A percentile compares a stretch with the other conserved stretches of the same genome.
These are phyloP conservation scores for Bipolaris victoriae DNA, from an alignment of 2,329 filamentous ascomycete genomes.

Conservation along the genomic window DNA sequence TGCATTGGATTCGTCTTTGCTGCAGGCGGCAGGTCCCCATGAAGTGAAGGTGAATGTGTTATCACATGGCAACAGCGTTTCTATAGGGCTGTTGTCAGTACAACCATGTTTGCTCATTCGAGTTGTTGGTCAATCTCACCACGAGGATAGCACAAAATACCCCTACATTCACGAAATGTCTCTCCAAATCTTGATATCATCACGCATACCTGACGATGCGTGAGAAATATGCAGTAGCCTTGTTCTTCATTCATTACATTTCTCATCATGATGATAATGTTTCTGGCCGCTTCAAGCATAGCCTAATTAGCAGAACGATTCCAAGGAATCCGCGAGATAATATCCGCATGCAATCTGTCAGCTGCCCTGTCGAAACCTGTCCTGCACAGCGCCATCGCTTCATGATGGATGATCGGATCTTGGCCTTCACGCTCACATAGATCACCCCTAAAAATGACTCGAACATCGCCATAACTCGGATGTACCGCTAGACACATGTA, in stretches of 20 bases:
- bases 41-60: neutral
- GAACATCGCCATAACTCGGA: neutral
- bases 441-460: slow-evolving; percentile 9
- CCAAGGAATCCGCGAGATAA: no score
- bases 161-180: no score
- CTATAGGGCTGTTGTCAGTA: neutral
- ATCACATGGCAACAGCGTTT: neutral
- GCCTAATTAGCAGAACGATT: neutral
- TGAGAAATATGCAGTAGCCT: no score
- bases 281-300: neutral
- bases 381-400: slow-evolving; percentile 4
- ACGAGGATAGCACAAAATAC: no score
- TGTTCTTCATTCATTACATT: no score
- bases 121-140: neutral
- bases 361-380: slow-evolving; percentile 10
- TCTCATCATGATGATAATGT: no score
- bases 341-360: neutral
- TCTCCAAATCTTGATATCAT: no score
- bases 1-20: neutral
- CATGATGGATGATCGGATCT: slow-evolving; percentile 10
- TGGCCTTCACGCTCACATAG: slow-evolving; percentile 1
- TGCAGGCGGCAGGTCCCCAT: neutral
- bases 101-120: no score
- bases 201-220: no score
- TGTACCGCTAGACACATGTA: slow-evolving; percentile 15